phyloP scores from a whole-genome alignment of 768 basidiomycete genomes.

The Hypsizygus marmoreus region DNA sequence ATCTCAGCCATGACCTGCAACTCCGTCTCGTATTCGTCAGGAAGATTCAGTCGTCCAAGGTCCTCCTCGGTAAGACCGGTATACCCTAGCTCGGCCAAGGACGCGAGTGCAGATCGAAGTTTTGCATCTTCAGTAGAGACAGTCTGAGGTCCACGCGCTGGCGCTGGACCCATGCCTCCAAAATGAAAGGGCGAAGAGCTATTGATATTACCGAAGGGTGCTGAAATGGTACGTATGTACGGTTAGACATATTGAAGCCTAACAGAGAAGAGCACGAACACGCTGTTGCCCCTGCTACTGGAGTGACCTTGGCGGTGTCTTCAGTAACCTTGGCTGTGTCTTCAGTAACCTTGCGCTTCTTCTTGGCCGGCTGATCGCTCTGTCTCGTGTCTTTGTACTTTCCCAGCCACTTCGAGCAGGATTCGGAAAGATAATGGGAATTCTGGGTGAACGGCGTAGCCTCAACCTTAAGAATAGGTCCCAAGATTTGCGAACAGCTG shows the following conservation, averaged over 20 bases:
- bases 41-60: constrained; percentile 30
- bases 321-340: constrained; percentile 1
- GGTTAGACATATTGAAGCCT: too few relatives aligned
- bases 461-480: constrained; percentile 36
- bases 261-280: too few relatives aligned
- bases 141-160: too few relatives aligned
- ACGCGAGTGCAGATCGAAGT: constrained; percentile 23
- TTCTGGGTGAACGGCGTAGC: constrained; percentile 44
- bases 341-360: constrained; percentile 3
- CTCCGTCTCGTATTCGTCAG: constrained; percentile 43
- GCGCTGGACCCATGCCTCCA: too few relatives aligned
- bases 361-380: constrained; percentile 6
- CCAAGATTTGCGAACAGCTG: constrained; percentile 24
- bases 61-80: constrained; percentile 27
- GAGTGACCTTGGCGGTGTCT: too few relatives aligned
- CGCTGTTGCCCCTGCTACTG: too few relatives aligned
- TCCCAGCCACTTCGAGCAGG: constrained; percentile 35
- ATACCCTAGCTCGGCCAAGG: constrained; percentile 32
- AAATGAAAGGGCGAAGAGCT: too few relatives aligned
- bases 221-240: too few relatives aligned
- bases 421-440: constrained; percentile 34
- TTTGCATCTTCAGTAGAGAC: constrained; percentile 4
- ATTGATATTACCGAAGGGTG: too few relatives aligned
- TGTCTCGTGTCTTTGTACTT: constrained; percentile 37
- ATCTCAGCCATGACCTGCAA: constrained; percentile 45